Base-by-base conservation (phyloP, 352 stramenopile species). In the Blastocystis sp. region DNA sequence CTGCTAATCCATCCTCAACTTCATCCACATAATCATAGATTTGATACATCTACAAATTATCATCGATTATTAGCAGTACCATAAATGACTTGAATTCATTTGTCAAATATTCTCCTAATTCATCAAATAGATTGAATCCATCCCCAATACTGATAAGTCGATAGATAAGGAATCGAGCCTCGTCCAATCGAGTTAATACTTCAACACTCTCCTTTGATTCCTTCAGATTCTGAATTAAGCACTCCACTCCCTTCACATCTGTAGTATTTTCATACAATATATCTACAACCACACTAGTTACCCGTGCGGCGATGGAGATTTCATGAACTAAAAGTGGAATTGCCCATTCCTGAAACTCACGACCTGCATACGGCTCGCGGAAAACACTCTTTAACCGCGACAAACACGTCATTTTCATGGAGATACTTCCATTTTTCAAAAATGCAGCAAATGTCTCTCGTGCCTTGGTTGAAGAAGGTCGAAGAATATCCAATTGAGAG, bases 11-110 rank as follows among this genome's bases (percentile, higher is more conserved):
- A 42, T 84, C 73, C 33, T 84, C 73, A 30, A 84, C 42, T 35
- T 68, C 9, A 35, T 53, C 35, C 1, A 56, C 30, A 42, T 84
- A 84, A 35, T 84, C 53, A 42, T 84, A 84, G n/a, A 84, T 84
- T 11, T 68, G 22, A 19, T 66, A 54, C 27, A 57, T 35, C 48
- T 68, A 66, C 1, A 54, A 48, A 24, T 56, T 42, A 78, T 11
- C 3, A 5, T 19, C 27, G 2, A 54, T 60, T 24, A 44, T 19
- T n/a, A 35, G 56, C 37, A 64, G 13, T 84, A 68, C 73, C 73
- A 84, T 68, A 42, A 84, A 84, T 13, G 22, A 37, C 73, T 84
- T 62, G 73, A 84, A 84, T 57, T 84, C 73, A n/a, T 84, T 66
- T 22, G 17, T 48, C 22, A 84, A 9, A 44, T 68, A 84, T 19